Evolutionary conservation across 176 grass and related monocot genomes (phyloP).

Genomic region (Secale cereale): DNA sequence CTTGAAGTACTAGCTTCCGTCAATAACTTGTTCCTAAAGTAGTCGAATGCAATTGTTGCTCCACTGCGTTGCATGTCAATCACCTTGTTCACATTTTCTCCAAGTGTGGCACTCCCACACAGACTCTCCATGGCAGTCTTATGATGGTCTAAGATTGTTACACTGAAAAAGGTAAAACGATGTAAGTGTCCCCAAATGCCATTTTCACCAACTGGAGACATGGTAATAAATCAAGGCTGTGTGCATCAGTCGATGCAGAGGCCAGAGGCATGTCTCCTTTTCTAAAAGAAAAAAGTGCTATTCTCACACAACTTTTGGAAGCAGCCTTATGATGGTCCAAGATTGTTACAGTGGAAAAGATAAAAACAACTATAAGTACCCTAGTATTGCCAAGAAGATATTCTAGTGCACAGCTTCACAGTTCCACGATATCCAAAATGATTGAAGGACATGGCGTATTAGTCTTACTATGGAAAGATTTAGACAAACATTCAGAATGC

Average conservation of each 20-base stretch:
- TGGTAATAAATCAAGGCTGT: background rate
- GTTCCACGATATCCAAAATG: background rate
- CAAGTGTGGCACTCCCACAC: conserved; percentile 36
- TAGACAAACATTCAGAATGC: background rate
- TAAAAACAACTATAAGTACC: background rate
- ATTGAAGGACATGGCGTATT: background rate
- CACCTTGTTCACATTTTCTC: conserved; percentile 75
- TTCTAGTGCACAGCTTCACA: background rate
- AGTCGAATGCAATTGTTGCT: conserved; percentile 92
- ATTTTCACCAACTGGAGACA: background rate
- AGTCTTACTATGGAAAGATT: too few species aligned
- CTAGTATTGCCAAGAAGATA: background rate
- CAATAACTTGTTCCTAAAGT: conserved; percentile 68
- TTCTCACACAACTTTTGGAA: background rate
- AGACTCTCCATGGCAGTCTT: conserved; percentile 83
- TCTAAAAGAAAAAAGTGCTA: background rate
- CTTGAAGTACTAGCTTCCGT: conserved; percentile 15
- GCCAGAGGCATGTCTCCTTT: background rate
- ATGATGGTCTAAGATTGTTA: conserved; percentile 92
- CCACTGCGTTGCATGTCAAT: conserved; percentile 94
- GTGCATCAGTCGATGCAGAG: background rate
- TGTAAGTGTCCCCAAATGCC: background rate
- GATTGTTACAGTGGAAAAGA: background rate
- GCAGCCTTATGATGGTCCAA: background rate
- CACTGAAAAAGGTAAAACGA: conserved; percentile 41